Conservation (phyloP, 208 protist genomes). For the Crithidia fasciculata region DNA sequence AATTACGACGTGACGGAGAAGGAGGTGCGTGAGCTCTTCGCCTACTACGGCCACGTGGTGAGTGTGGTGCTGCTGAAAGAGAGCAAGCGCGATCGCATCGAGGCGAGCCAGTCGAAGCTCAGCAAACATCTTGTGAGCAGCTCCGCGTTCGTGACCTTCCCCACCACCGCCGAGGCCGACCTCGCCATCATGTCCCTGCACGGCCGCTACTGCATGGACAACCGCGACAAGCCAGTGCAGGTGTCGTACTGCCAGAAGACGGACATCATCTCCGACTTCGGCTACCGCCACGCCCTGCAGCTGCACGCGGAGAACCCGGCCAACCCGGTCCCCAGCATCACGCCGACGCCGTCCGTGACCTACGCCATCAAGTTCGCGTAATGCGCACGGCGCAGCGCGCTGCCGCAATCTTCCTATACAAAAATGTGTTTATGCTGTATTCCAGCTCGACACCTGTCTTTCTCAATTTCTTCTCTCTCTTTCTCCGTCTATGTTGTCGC, state of each 20-base stretch:
- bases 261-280: conserved; percentile 35
- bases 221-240: conserved; percentile 55
- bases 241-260: conserved; percentile 28
- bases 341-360: conserved; percentile 17
- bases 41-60: conserved; percentile 39
- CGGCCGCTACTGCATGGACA: conserved; percentile 55
- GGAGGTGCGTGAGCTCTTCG: conserved; percentile 41
- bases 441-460: background rate
- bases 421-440: background rate
- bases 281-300: conserved; percentile 57
- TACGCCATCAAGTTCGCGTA: conserved; percentile 36
- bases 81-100: conserved; percentile 20
- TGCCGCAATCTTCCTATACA: background rate
- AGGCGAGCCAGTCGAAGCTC: conserved; percentile 13
- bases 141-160: conserved; percentile 52
- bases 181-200: conserved; percentile 56
- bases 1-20: conserved; percentile 44
- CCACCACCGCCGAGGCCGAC: conserved; percentile 61
- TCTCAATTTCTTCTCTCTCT: background rate
- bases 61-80: conserved; percentile 52
- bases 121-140: conserved; percentile 39
- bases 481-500: conserved; percentile 4
- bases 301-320: conserved; percentile 62
- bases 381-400: background rate
- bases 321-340: conserved; percentile 49